Conservation (phyloP, 2,329 filamentous ascomycete species). For the Pseudogymnoascus sp. region DNA sequence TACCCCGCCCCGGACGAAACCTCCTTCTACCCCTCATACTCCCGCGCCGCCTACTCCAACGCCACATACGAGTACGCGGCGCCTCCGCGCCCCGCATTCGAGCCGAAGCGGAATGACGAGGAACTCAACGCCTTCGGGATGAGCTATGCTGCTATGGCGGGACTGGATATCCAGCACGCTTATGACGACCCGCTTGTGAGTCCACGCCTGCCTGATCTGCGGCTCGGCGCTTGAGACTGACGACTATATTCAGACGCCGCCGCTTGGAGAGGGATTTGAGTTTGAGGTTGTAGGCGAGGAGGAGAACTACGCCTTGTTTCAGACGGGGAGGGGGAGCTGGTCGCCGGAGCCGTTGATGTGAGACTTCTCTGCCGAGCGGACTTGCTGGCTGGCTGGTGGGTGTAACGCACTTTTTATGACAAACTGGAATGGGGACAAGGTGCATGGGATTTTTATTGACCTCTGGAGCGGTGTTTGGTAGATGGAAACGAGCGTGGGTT, state of each 20-base stretch:
- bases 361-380: not conserved
- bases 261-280: not conserved
- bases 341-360: not conserved
- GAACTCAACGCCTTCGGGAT: constrained; percentile 55
- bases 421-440: not conserved
- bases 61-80: constrained; percentile 47
- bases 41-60: constrained; percentile 32
- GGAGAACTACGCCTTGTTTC: not conserved
- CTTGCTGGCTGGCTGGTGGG: not conserved
- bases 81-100: constrained; percentile 23
- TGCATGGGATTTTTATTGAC: not conserved
- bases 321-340: not conserved
- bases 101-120: constrained; percentile 59
- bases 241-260: not conserved
- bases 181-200: constrained; percentile 43
- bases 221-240: not conserved
- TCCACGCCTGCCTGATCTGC: not conserved
- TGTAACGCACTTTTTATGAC: not conserved
- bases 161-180: constrained; percentile 53
- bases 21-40: constrained; percentile 46
- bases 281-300: not conserved
- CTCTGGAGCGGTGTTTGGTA: not conserved
- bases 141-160: constrained; percentile 57
- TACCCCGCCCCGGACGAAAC: constrained; percentile 60
- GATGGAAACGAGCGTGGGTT: not conserved